phyloP scores from a whole-genome alignment of 768 basidiomycete genomes.

The Lactarius quietus region DNA sequence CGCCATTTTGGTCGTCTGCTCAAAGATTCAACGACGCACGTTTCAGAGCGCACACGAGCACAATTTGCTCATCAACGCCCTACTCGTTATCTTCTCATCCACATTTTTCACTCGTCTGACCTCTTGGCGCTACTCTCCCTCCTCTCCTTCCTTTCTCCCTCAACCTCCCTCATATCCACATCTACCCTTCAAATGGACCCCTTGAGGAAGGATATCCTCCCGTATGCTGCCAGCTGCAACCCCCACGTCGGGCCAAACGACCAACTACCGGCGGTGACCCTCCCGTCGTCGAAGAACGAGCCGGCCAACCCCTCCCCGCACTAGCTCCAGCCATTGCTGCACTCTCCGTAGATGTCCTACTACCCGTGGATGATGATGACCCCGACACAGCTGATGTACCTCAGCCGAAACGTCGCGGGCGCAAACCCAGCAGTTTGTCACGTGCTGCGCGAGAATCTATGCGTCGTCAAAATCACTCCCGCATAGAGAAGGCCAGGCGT shows the following conservation, averaged over 20 bases:
- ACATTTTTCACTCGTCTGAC: too few relatives aligned
- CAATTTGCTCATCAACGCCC: not conserved
- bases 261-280: not conserved
- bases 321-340: conserved; percentile 23
- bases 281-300: not conserved
- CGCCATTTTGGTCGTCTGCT: conserved; percentile 26
- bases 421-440: conserved; percentile 67
- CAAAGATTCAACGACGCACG: conserved; percentile 1
- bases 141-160: not conserved
- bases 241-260: conserved; percentile 48
- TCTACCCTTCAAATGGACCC: conserved; percentile 11
- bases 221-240: conserved; percentile 41
- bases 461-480: conserved; percentile 89
- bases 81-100: too few relatives aligned
- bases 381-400: conserved; percentile 30
- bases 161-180: not conserved
- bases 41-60: conserved; percentile 26
- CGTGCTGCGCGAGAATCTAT: conserved; percentile 80
- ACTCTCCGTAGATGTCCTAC: conserved; percentile 10
- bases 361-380: conserved; percentile 28
- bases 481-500: conserved; percentile 90
- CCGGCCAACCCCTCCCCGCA: conserved; percentile 21
- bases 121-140: not conserved
- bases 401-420: conserved; percentile 58
- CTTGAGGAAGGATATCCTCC: conserved; percentile 23